Percentiles rank a stretch among this genome's conserved stretches.
Evolutionary conservation across 2,329 filamentous ascomycete species (phyloP).

Genomic region (Clarireedia monteithiana): DNA sequence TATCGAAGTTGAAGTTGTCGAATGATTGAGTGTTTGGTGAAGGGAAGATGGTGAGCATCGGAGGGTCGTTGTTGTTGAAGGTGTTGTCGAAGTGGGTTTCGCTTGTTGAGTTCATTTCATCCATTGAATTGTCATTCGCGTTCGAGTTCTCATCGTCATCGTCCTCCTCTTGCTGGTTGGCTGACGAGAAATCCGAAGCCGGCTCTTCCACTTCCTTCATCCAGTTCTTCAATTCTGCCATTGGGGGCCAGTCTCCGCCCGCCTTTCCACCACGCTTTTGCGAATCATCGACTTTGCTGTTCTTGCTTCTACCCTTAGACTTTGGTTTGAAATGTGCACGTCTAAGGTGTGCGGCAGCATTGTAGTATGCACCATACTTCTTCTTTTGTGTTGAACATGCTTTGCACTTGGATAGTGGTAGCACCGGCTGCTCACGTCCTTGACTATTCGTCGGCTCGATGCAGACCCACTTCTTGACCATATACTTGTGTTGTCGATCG

Average conservation of each 20-base stretch:
- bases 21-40: conserved; percentile 10
- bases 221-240: conserved; percentile 52
- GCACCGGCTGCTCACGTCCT: conserved; percentile 44
- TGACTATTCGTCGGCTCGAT: conserved; percentile 46
- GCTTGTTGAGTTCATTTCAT: conserved; percentile 10
- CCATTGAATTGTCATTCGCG: conserved; percentile 26
- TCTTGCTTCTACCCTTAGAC: conserved; percentile 36
- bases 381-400: conserved; percentile 75
- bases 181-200: conserved; percentile 24
- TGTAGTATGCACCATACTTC: conserved; percentile 87
- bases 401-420: conserved; percentile 57
- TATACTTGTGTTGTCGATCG: conserved; percentile 54
- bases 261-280: conserved; percentile 48
- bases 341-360: conserved; percentile 83
- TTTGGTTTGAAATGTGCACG: conserved; percentile 78
- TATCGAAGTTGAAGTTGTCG: conserved; percentile 16
- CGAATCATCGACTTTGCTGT: conserved; percentile 25
- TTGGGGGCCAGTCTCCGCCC: conserved; percentile 47
- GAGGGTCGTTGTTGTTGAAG: background rate
- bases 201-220: conserved; percentile 43
- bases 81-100: conserved; percentile 16
- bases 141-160: conserved; percentile 30
- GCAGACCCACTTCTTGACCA: conserved; percentile 51
- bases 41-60: conserved; percentile 12
- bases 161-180: conserved; percentile 30